Percentiles rank a stretch among this genome's conserved stretches.
phyloP scores from a whole-genome alignment of 176 grass and related monocot genomes.

The Phoenix roebelenii region DNA sequence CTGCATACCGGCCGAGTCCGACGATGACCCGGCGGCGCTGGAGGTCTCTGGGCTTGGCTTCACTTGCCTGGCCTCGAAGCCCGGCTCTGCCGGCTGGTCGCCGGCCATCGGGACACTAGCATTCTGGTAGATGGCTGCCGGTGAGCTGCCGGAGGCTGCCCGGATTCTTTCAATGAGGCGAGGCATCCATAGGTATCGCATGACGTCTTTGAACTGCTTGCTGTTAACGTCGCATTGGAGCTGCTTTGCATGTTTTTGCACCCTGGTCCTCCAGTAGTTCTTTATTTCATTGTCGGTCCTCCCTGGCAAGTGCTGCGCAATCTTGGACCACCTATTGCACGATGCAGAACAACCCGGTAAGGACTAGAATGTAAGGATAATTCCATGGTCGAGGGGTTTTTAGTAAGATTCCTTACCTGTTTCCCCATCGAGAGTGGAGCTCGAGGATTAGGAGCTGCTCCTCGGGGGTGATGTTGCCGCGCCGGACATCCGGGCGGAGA shows the following conservation, averaged over 20 bases:
- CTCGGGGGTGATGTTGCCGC: constrained; percentile 89
- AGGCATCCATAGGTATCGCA: constrained; percentile 11
- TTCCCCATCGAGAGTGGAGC: constrained; percentile 95
- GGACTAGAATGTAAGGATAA: neutral
- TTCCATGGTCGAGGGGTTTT: neutral
- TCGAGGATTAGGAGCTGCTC: constrained; percentile 96
- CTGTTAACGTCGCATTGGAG: constrained; percentile 17
- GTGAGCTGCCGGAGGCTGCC: neutral
- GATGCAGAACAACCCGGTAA: neutral
- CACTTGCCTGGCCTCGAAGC: neutral
- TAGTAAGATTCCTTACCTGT: constrained; percentile 23
- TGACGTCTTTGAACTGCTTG: constrained; percentile 14
- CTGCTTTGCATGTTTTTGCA: constrained; percentile 14
- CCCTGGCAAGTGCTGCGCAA: constrained; percentile 10
- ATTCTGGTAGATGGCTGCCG: neutral
- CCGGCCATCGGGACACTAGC: neutral
- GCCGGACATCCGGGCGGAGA: constrained; percentile 86
- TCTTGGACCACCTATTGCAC: constrained; percentile 12
- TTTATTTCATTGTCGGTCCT: constrained; percentile 14
- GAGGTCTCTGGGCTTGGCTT: constrained; percentile 35
- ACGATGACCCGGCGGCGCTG: neutral
- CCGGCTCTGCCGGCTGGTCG: neutral
- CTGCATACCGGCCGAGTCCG: neutral
- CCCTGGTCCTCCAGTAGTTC: constrained; percentile 15
- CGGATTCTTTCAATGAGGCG: constrained; percentile 5